phyloP scores from a whole-genome alignment of 495 filamentous ascomycete genomes.

The Tuber indicum region DNA sequence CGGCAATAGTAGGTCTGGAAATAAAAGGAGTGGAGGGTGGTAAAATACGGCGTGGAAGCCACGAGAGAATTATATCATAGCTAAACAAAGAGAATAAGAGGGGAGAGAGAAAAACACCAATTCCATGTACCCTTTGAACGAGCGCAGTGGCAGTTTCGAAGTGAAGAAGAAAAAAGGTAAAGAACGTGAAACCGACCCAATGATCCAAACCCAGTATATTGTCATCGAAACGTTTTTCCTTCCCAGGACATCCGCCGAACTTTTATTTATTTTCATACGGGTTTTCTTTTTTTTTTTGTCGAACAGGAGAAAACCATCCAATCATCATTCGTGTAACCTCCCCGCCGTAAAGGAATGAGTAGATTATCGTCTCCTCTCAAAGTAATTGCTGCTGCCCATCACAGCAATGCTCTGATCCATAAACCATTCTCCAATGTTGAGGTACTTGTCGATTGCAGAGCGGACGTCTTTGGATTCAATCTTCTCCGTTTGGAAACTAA shows the following conservation, averaged over 20 bases:
- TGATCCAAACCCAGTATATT: not conserved
- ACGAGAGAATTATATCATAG: not conserved
- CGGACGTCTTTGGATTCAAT: slow-evolving; percentile 80
- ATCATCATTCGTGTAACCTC: not conserved
- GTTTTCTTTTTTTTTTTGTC: not conserved
- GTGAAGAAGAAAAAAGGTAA: not conserved
- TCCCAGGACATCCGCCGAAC: slow-evolving; percentile 12
- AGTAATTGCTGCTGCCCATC: slow-evolving; percentile 77
- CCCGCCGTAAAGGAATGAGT: not conserved
- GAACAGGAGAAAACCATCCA: not conserved
- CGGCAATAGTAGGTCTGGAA: not conserved
- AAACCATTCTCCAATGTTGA: slow-evolving; percentile 92
- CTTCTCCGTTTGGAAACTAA: slow-evolving; percentile 78
- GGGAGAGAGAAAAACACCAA: slow-evolving; percentile 22
- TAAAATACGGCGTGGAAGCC: not conserved
- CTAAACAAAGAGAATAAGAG: not conserved
- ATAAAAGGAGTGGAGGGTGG: not conserved
- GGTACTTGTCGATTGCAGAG: slow-evolving; percentile 89
- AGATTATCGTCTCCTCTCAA: slow-evolving; percentile 74
- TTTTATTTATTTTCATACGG: slow-evolving; percentile 15
- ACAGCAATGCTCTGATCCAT: slow-evolving; percentile 95
- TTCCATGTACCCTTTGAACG: slow-evolving; percentile 16
- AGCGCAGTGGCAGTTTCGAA: not conserved
- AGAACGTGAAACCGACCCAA: not conserved
- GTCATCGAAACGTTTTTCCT: slow-evolving; percentile 10